phyloP scores from a whole-genome alignment of 2,329 filamentous ascomycete genomes.

The Alternaria sp. region DNA sequence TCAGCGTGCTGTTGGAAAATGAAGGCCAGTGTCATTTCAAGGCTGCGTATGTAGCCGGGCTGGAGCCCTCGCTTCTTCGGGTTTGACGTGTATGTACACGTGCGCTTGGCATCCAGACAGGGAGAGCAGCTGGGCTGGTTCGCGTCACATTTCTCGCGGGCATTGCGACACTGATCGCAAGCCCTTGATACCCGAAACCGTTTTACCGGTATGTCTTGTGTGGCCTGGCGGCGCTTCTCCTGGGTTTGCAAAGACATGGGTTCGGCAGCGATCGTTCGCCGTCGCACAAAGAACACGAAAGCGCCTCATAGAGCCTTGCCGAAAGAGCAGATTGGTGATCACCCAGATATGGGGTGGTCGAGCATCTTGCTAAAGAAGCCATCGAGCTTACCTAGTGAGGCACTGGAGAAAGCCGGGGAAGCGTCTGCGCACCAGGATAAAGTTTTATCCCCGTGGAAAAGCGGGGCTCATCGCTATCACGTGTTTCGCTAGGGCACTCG shows the following conservation, averaged over 20 bases:
- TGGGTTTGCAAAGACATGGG: conserved; percentile 27
- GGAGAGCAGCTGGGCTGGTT: conserved; percentile 69
- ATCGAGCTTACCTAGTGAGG: conserved; percentile 2
- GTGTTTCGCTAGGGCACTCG: conserved; percentile 9
- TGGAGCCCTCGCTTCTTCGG: conserved; percentile 79
- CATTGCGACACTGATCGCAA: conserved; percentile 70
- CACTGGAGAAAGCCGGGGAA: conserved; percentile 17
- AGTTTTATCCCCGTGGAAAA: conserved; percentile 15
- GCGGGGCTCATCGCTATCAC: conserved; percentile 3
- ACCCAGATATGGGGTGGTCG: neutral
- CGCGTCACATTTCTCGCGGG: conserved; percentile 76
- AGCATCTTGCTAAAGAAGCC: conserved; percentile 8
- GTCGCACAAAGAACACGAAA: neutral
- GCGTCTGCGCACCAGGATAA: conserved; percentile 9
- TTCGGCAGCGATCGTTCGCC: neutral
- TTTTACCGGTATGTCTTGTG: conserved; percentile 44
- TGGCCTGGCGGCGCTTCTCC: conserved; percentile 25
- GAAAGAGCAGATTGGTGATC: neutral
- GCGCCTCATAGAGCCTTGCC: neutral
- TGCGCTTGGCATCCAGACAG: conserved; percentile 66
- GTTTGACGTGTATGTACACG: conserved; percentile 73
- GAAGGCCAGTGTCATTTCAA: conserved; percentile 66
- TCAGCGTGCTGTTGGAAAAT: conserved; percentile 58
- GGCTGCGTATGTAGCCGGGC: conserved; percentile 58
- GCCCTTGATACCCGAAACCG: conserved; percentile 70